Base-by-base conservation (phyloP, 192 early-diverging fungal genomes). In the Coemansia sp. region DNA sequence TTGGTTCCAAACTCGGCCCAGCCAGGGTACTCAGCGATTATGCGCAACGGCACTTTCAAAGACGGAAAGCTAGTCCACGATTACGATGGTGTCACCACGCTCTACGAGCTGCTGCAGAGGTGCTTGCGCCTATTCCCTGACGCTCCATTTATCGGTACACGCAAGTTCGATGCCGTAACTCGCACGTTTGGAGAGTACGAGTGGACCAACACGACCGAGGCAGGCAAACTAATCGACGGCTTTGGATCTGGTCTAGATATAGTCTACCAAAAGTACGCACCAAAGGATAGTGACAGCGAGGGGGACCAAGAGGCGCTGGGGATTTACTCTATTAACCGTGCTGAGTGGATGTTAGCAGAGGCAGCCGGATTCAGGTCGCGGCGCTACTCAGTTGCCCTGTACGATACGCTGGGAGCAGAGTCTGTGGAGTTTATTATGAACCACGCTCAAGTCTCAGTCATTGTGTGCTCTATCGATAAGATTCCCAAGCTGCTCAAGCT, bases 351-450 rank as follows among this genome's bases (percentile, higher is more conserved):
- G 41, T 84, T 95, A 37, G 67, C 89, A 9, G 90, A 93, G 68
- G 79, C 86, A 44, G 93, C 84, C 1, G 85, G 88, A 19, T 85
- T 86, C 68, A 75, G 86, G n/a, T 89, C 90, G 23, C 85, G 76
- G 50, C 72, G 87, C 41, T 85, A 77, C 64, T 86, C 85, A 8
- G 93, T 95, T 3, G 89, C 94, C 0, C 84, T 98, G 27, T 95
- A 95, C 72, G 95, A 97, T 65, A 94, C 94, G 7, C 83, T 97
- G 21, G 96, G 93, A 23, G 85, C 89, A 1, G 90, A 94, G 23
- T 85, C 93, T 1, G 83, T 95, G 17, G 87, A 92, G 79, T 95
- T 88, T 64, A 91, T 97, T 25, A 70, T 96, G 15, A 91, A 92
- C 73, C 93, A 95, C 60, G 85, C 94, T 5, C 90, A 90, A 29